Conservation (phyloP, 345 rosid species). For the Leavenworthia alabamica region DNA sequence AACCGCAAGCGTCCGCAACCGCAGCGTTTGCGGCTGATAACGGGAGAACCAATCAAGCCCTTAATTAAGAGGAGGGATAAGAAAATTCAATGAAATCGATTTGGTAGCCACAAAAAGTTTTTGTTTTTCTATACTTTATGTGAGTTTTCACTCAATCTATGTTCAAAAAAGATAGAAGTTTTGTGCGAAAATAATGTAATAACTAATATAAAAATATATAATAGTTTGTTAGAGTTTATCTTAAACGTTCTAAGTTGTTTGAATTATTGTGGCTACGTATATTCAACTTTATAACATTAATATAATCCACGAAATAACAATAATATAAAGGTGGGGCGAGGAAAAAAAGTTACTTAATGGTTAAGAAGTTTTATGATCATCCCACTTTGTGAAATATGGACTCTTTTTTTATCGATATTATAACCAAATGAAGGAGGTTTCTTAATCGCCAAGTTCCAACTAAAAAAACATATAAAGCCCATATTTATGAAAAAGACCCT, state of each 20-base stretch:
- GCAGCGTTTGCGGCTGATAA: no score
- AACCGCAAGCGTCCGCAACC: no score
- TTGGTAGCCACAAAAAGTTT: neutral
- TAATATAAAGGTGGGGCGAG: neutral
- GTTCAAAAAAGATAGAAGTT: neutral
- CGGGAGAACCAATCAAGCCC: no score
- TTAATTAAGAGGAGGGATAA: neutral
- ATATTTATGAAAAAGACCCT: conserved; percentile 4
- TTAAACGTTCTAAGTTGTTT: neutral
- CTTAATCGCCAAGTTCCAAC: conserved; percentile 34
- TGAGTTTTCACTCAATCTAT: neutral
- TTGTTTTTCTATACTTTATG: neutral
- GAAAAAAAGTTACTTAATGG: conserved; percentile 24
- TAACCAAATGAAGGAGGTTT: conserved; percentile 15
- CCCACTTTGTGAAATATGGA: conserved; percentile 14
- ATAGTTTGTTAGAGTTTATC: neutral
- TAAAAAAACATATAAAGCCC: conserved; percentile 12
- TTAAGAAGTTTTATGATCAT: conserved; percentile 26
- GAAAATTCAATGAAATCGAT: no score
- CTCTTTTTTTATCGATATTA: conserved; percentile 2
- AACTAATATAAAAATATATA: neutral
- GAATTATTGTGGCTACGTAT: neutral
- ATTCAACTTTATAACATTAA: neutral
- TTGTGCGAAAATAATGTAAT: no score
- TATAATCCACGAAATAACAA: neutral